Evolutionary conservation across 1,139 yeast genomes (phyloP).

Genomic region (Hyphopichia khmerensis): DNA sequence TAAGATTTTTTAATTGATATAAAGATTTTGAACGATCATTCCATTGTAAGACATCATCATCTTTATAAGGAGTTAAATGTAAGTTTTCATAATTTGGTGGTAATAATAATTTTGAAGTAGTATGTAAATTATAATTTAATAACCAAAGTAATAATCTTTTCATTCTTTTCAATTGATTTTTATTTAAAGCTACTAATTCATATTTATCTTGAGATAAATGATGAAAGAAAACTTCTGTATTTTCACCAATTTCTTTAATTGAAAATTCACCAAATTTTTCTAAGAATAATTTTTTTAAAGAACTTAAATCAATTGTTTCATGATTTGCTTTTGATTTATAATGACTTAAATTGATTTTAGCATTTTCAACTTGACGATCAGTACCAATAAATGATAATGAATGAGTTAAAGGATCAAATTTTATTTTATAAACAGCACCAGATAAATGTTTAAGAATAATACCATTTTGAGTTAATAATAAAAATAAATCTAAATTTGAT

Average conservation of each 20-base stretch:
- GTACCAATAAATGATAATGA: slow-evolving; percentile 29
- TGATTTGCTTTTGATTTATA: slow-evolving; percentile 35
- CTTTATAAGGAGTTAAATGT: slow-evolving; percentile 25
- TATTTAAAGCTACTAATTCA: slow-evolving; percentile 29
- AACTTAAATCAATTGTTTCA: slow-evolving; percentile 31
- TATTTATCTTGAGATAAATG: slow-evolving; percentile 20
- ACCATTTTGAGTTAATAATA: slow-evolving; percentile 50
- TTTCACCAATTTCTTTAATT: slow-evolving; percentile 23
- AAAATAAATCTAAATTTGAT: slow-evolving; percentile 44
- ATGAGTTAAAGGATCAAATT: slow-evolving; percentile 26
- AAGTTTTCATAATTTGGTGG: background rate
- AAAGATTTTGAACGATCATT: slow-evolving; percentile 16
- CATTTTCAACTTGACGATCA: slow-evolving; percentile 31
- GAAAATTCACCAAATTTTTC: slow-evolving; percentile 27
- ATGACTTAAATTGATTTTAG: slow-evolving; percentile 27
- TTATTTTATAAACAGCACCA: slow-evolving; percentile 54
- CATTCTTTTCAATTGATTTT: slow-evolving; percentile 28
- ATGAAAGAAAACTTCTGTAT: slow-evolving; percentile 37
- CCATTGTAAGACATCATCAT: slow-evolving; percentile 38
- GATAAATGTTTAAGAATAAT: slow-evolving; percentile 48
- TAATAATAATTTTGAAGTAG: slow-evolving; percentile 14
- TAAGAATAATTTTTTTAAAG: slow-evolving; percentile 21
- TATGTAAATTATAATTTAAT: slow-evolving; percentile 34
- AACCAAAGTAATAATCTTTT: slow-evolving; percentile 41
- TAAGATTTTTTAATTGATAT: background rate